Evolutionary conservation across 2,329 filamentous ascomycete genomes (phyloP).

Genomic region (Scleromitrula shiraiana): DNA sequence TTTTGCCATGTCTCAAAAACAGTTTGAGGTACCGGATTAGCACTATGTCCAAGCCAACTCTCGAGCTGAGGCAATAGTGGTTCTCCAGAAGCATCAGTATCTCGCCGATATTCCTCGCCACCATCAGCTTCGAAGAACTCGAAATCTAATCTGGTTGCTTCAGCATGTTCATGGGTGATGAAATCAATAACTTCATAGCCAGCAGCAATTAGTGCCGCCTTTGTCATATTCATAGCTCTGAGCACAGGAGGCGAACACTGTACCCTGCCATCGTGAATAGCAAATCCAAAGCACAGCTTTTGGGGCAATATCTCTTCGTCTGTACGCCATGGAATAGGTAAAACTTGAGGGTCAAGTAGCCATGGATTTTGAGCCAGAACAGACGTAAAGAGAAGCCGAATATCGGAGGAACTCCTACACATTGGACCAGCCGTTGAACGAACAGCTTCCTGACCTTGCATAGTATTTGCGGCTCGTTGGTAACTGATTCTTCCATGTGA

Average conservation of each 20-base stretch:
- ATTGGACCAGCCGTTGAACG: not conserved
- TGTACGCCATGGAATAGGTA: slow-evolving; percentile 1
- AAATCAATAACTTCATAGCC: not conserved
- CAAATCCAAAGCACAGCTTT: not conserved
- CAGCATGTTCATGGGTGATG: not conserved
- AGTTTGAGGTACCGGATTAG: slow-evolving; percentile 13
- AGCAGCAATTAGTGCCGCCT: not conserved
- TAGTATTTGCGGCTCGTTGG: too few species aligned
- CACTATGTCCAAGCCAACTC: slow-evolving; percentile 15
- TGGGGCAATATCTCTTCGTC: not conserved
- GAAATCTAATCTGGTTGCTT: not conserved
- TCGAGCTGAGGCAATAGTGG: slow-evolving; percentile 19
- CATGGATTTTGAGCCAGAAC: slow-evolving; percentile 1
- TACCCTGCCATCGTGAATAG: not conserved
- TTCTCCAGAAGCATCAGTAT: slow-evolving; percentile 21
- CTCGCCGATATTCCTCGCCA: slow-evolving; percentile 17
- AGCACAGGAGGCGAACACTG: not conserved
- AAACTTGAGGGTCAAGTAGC: slow-evolving; percentile 31
- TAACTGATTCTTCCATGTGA: not conserved
- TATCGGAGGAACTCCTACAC: not conserved
- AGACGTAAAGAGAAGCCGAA: not conserved
- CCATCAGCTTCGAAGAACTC: slow-evolving; percentile 6
- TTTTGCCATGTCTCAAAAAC: slow-evolving; percentile 24
- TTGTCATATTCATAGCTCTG: not conserved
- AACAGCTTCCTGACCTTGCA: not conserved